These are phyloP conservation scores for Thalassia testudinum DNA, from an alignment of 116 monocot genomes.

Conservation along the genomic window DNA sequence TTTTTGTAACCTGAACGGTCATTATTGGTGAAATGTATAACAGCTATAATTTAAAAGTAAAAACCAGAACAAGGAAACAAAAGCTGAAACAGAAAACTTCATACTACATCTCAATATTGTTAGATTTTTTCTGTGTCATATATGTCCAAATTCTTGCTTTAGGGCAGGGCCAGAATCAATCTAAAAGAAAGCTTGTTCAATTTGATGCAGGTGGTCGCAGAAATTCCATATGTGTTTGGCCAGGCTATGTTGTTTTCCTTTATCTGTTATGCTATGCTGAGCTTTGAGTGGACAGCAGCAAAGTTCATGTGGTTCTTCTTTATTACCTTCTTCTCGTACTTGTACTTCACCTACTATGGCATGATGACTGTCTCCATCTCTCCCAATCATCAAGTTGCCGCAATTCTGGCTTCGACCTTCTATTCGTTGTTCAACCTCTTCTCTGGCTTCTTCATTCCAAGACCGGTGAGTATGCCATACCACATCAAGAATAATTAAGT, in stretches of 20 bases:
- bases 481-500: no score
- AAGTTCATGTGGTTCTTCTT: constrained; percentile 75
- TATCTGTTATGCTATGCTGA: constrained; percentile 48
- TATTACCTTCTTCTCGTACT: constrained; percentile 38
- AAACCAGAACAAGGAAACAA: neutral
- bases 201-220: constrained; percentile 8
- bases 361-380: constrained; percentile 65
- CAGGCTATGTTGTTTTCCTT: constrained; percentile 27
- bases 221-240: constrained; percentile 49
- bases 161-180: neutral
- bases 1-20: neutral
- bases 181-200: neutral
- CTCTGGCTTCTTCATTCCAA: constrained; percentile 74
- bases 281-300: constrained; percentile 44
- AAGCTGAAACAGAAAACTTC: neutral
- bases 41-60: neutral
- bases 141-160: neutral
- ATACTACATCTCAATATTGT: neutral
- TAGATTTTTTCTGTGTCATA: neutral
- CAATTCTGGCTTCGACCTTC: constrained; percentile 35
- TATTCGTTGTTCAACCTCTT: constrained; percentile 67
- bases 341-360: constrained; percentile 26
- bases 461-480: constrained; percentile 38
- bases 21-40: no score
- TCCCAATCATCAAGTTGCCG: constrained; percentile 48